Evolutionary conservation across 305 asterid species (phyloP), one percentile per base, ranked within the genome.

Genomic region (Euphrasia arctica): DNA sequence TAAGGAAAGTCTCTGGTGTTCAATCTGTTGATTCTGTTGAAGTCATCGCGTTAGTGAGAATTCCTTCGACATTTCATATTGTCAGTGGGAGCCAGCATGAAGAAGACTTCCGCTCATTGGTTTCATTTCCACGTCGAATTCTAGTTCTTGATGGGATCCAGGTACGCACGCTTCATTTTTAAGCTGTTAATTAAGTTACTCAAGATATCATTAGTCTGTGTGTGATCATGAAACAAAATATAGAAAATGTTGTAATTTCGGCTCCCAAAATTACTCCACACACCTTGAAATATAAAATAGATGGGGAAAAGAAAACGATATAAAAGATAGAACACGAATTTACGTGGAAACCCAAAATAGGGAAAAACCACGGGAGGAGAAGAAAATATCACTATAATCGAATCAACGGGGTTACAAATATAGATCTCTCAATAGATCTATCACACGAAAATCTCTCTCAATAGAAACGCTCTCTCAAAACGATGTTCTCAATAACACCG

Each of bases 101-200:
- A 29, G 79, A 67, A 71, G 85, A 82, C 74, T 79, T 67, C 36
- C 66, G n/a, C 29, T 48, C 72, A 51, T 79, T 82, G 82, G 84
- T 88, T 72, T 47, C 93, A 43, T 65, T 31, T 64, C 83, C 88
- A 15, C 83, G 73, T 69, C 87, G 97, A 34, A 72, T 93, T 75
- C 90, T 93, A 27, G 92, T 90, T 78, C 97, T 93, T 70, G 97
- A 90, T 54, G 90, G 96, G 18, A 84, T 93, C 69, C 98, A 90
- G 97, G 97, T 90, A 65, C 25, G 66, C 70, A 65, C 25, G 66
- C 70, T 63, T 74, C 58, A 66, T 36, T 66, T 68, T 65, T 41
- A 7, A 54, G 51, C 70, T 1, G 25, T 15, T 42, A 41, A 15
- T 32, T 22, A 2, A 61, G 50, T 60, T 58, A 11, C 28, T 50